These are phyloP conservation scores for Exophiala sideris DNA, from an alignment of 2,329 filamentous ascomycete species.

Conservation along the genomic window DNA sequence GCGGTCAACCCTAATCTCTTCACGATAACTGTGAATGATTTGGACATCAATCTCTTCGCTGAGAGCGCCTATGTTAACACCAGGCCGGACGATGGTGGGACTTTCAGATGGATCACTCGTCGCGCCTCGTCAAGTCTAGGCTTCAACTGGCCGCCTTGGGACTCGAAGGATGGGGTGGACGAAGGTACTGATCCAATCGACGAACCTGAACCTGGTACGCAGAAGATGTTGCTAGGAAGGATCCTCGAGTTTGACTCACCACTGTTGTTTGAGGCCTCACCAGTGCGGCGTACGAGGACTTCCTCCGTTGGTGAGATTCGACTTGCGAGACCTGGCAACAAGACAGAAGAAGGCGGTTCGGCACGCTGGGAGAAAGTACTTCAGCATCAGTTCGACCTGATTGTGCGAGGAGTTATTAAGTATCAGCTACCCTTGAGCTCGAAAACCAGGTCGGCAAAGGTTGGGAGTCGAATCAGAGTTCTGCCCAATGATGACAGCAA, in stretches of 20 bases:
- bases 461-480: slow-evolving; percentile 42
- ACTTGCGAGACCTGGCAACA: slow-evolving; percentile 78
- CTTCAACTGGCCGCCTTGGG: slow-evolving; percentile 22
- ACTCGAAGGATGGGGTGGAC: slow-evolving; percentile 42
- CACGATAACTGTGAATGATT: slow-evolving; percentile 76
- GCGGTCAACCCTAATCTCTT: slow-evolving; percentile 93
- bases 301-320: slow-evolving; percentile 79
- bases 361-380: slow-evolving; percentile 88
- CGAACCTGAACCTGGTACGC: slow-evolving; percentile 59
- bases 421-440: slow-evolving; percentile 66
- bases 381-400: slow-evolving; percentile 87
- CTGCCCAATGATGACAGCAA: slow-evolving; percentile 36
- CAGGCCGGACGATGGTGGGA: slow-evolving; percentile 28
- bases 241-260: slow-evolving; percentile 85
- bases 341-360: slow-evolving; percentile 75
- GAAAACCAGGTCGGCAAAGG: slow-evolving; percentile 49
- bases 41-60: slow-evolving; percentile 90
- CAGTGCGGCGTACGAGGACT: slow-evolving; percentile 70
- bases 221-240: slow-evolving; percentile 88
- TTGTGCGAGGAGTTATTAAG: slow-evolving; percentile 84
- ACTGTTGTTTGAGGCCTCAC: slow-evolving; percentile 83
- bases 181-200: slow-evolving; percentile 61
- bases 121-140: slow-evolving; percentile 18
- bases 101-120: slow-evolving; percentile 27
- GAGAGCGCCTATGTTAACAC: slow-evolving; percentile 84